Percentiles rank a stretch among this genome's conserved stretches.
These are phyloP conservation scores for Glutinoglossum americanum DNA, from an alignment of 495 filamentous ascomycete species.

Conservation along the genomic window DNA sequence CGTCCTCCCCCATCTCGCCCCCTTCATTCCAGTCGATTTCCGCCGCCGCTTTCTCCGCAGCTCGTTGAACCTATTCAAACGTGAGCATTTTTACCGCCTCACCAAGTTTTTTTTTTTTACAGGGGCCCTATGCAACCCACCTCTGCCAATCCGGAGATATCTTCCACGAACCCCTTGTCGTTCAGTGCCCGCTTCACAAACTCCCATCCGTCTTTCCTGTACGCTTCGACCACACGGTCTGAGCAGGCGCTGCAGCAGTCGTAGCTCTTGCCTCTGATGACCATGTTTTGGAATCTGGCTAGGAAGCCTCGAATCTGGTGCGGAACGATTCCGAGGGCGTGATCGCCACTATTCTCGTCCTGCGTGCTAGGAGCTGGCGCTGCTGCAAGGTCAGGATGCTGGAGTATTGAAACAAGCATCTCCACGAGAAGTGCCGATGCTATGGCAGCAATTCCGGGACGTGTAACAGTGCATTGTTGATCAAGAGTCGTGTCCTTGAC, in stretches of 20 bases:
- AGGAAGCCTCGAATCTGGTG: conserved; percentile 89
- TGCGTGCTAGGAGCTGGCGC: conserved; percentile 14
- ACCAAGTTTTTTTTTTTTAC: neutral
- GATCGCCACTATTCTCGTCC: conserved; percentile 34
- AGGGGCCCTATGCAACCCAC: conserved; percentile 19
- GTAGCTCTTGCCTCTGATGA: conserved; percentile 63
- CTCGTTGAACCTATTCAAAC: conserved; percentile 38
- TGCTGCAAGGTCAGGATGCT: conserved; percentile 44
- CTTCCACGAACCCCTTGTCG: conserved; percentile 71
- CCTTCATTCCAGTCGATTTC: conserved; percentile 41
- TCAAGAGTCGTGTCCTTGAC: conserved; percentile 85
- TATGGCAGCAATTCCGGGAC: conserved; percentile 77
- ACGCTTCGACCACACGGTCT: conserved; percentile 46
- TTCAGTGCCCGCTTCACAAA: conserved; percentile 76
- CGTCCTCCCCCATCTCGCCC: conserved; percentile 23
- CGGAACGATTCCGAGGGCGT: conserved; percentile 73
- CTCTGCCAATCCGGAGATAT: conserved; percentile 77
- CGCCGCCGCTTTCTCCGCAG: conserved; percentile 44
- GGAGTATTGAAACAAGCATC: conserved; percentile 64
- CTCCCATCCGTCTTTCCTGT: conserved; percentile 54
- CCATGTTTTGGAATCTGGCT: conserved; percentile 62
- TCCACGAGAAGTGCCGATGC: conserved; percentile 87
- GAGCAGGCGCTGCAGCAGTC: conserved; percentile 87
- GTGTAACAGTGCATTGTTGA: conserved; percentile 94
- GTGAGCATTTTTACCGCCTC: neutral